Evolutionary conservation across 257 asterid species (phyloP), one percentile per base, ranked within the genome.

Genomic region (Ocimum tenuiflorum): DNA sequence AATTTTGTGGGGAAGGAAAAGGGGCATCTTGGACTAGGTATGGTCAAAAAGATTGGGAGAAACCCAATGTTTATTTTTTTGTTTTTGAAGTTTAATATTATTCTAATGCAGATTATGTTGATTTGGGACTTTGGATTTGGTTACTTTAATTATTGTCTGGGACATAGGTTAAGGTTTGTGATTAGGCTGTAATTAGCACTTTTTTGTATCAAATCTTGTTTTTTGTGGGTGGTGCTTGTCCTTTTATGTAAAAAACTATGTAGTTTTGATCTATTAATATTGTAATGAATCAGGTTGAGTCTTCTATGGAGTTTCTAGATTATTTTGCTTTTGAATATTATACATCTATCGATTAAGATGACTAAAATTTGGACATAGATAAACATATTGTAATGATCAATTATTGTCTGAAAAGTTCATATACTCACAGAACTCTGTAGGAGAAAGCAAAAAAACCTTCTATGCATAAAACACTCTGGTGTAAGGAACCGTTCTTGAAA

Each of bases 1-100:
- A 64, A 13, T 38, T 38, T 38, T 69, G 65, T 65, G 80, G 69
- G 60, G 60, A 55, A 71, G 60, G 74, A 58, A 78, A 81, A 70
- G 86, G 71, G 49, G 67, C 57, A 55, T 79, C 83, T 80, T 79
- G 89, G 85, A 83, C 75, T 79, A 53, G 55, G 73, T 60, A 53
- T 73, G 72, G 92, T 87, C 81, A 87, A 80, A 83, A 78, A 68
- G 74, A 65, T 58, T 54, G 74, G 60, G 75, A 60, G 71, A 60
- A 63, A 68, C 80, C 57, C 54, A 61, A 61, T 56, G 63, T 65
- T 2, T 65, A 45, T 67, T 22, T 61, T 15, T 39, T 52, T 17
- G 15, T 47, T 9, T 38, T 31, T 9, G 45, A 60, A 15, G 2
- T 24, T 54, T 58, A 11, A 50, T 63, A 22, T 39, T 46, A 20